Conservation (phyloP, 768 basidiomycete species). For the Panaeolus papilionaceus region DNA sequence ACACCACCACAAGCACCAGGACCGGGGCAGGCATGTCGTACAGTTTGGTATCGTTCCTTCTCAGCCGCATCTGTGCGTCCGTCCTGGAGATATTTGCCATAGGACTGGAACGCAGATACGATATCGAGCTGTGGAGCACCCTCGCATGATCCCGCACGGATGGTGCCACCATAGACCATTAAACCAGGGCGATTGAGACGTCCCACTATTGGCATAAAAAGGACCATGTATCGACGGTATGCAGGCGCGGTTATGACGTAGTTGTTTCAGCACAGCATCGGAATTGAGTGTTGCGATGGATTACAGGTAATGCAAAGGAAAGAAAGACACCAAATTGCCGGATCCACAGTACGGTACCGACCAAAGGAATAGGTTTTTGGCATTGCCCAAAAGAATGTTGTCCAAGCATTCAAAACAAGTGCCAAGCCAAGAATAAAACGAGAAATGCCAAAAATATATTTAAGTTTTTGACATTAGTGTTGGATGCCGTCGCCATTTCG, state of each 20-base stretch:
- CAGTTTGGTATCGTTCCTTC: slow-evolving; percentile 80
- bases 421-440: slow-evolving; percentile 9
- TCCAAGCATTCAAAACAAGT: background rate
- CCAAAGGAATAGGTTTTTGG: background rate
- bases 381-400: background rate
- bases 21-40: slow-evolving; percentile 96
- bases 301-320: background rate
- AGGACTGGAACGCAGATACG: slow-evolving; percentile 97
- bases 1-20: slow-evolving; percentile 98
- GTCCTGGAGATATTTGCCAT: slow-evolving; percentile 93
- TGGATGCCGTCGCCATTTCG: slow-evolving; percentile 3
- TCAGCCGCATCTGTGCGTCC: slow-evolving; percentile 88
- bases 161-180: slow-evolving; percentile 98
- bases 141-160: slow-evolving; percentile 90
- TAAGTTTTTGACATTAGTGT: slow-evolving; percentile 7
- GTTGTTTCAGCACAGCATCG: background rate
- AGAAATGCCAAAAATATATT: background rate
- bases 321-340: slow-evolving; percentile 2
- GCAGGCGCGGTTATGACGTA: background rate
- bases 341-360: background rate
- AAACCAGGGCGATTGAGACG: slow-evolving; percentile 94
- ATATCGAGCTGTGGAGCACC: slow-evolving; percentile 90
- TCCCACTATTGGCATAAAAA: slow-evolving; percentile 62
- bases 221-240: background rate
- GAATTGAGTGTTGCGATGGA: background rate